Percentiles rank a stretch among this genome's conserved stretches.
These are phyloP conservation scores for Pythium diclinum DNA, from an alignment of 352 stramenopile genomes.

Conservation along the genomic window DNA sequence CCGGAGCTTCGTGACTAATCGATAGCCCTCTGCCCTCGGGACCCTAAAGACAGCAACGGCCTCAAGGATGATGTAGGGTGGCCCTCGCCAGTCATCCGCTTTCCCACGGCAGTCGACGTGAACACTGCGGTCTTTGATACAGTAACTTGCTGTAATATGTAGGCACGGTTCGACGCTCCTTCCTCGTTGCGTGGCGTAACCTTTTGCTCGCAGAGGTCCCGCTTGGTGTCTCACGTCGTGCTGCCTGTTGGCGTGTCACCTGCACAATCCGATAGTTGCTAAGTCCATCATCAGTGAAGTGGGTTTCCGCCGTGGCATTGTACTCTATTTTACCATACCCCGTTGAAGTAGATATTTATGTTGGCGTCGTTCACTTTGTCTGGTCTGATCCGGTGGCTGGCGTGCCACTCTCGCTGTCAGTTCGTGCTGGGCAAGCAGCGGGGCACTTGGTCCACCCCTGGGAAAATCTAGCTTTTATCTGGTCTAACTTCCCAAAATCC, in stretches of 20 bases:
- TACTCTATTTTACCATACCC: background rate
- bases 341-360: background rate
- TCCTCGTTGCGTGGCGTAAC: background rate
- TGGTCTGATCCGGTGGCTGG: background rate
- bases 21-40: background rate
- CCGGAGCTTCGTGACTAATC: background rate
- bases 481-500: background rate
- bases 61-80: background rate
- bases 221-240: background rate
- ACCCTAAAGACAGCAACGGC: background rate
- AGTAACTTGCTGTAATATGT: too few species aligned
- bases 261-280: too few species aligned
- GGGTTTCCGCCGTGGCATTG: background rate
- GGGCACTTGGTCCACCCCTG: background rate
- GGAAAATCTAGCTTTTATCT: constrained; percentile 7
- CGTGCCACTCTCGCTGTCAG: background rate
- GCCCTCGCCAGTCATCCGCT: background rate
- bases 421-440: background rate
- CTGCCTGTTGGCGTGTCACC: too few species aligned
- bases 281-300: background rate
- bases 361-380: background rate
- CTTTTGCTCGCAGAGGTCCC: background rate
- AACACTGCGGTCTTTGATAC: background rate
- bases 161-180: background rate
- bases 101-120: background rate